Evolutionary conservation across 2,329 filamentous ascomycete species (phyloP).

Genomic region (Epicoccum nigrum): DNA sequence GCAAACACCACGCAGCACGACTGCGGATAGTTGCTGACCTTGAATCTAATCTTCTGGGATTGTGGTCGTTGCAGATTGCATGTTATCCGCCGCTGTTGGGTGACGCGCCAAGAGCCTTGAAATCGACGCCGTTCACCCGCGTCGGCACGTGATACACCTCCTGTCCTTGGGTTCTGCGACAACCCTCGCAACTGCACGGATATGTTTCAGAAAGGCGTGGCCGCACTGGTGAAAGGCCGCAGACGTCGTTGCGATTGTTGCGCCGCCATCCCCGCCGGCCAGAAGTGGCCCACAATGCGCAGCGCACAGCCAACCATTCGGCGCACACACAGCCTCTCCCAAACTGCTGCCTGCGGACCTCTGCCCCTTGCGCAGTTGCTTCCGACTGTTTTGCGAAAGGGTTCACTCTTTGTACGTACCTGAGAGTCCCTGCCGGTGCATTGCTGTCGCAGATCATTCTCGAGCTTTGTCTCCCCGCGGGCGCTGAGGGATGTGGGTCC

Average conservation of each 20-base stretch:
- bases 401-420: conserved; percentile 15
- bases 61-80: background rate
- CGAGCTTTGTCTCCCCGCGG: conserved; percentile 38
- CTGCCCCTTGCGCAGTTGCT: conserved; percentile 20
- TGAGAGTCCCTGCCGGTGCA: conserved; percentile 13
- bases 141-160: conserved; percentile 9
- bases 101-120: conserved; percentile 19
- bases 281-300: conserved; percentile 25
- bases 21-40: background rate
- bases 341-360: conserved; percentile 32
- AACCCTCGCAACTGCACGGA: conserved; percentile 22
- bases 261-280: conserved; percentile 20
- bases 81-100: conserved; percentile 1
- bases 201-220: conserved; percentile 18
- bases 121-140: conserved; percentile 1
- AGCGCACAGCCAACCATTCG: conserved; percentile 37
- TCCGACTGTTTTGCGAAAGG: conserved; percentile 7
- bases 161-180: conserved; percentile 13
- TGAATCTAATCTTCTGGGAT: background rate
- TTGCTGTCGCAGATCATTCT: conserved; percentile 24
- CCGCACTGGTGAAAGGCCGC: conserved; percentile 21
- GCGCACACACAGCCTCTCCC: conserved; percentile 33
- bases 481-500: conserved; percentile 24
- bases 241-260: conserved; percentile 24
- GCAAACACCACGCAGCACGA: background rate